Percentiles rank a stretch among this genome's conserved stretches.
Evolutionary conservation across 176 grass and related monocot genomes (phyloP).

Genomic region (Phoenix roebelenii): DNA sequence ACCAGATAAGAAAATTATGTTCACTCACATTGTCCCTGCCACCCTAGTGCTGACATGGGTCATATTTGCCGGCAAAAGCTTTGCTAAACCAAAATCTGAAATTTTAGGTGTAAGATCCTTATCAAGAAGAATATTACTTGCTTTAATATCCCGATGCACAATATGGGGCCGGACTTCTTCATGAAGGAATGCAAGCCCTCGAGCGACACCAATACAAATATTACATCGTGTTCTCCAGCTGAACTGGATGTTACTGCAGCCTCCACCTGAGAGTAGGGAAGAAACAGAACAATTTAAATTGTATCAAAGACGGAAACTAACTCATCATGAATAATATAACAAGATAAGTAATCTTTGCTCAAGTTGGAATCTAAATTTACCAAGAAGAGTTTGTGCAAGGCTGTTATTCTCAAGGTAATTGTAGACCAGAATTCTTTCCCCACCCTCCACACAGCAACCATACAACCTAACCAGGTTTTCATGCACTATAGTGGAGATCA

Average conservation of each 20-base stretch:
- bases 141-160: constrained; percentile 84
- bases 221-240: constrained; percentile 54
- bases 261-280: constrained; percentile 34
- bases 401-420: constrained; percentile 84
- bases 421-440: constrained; percentile 69
- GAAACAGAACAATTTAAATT: background rate
- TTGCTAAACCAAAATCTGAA: constrained; percentile 77
- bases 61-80: constrained; percentile 57
- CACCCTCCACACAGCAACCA: constrained; percentile 68
- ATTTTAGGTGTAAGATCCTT: constrained; percentile 59
- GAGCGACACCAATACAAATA: constrained; percentile 55
- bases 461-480: constrained; percentile 58
- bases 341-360: too few relatives aligned
- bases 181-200: constrained; percentile 65
- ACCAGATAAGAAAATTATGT: background rate
- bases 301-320: background rate
- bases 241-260: constrained; percentile 41
- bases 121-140: constrained; percentile 82
- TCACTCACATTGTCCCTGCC: constrained; percentile 82
- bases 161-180: constrained; percentile 50
- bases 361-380: constrained; percentile 25
- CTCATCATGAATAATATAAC: too few relatives aligned
- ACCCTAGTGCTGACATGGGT: constrained; percentile 79
- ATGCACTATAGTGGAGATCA: constrained; percentile 61
- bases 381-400: constrained; percentile 62